Base-by-base conservation (phyloP, 2,329 filamentous ascomycete genomes). In the Epichloe brachyelytri region DNA sequence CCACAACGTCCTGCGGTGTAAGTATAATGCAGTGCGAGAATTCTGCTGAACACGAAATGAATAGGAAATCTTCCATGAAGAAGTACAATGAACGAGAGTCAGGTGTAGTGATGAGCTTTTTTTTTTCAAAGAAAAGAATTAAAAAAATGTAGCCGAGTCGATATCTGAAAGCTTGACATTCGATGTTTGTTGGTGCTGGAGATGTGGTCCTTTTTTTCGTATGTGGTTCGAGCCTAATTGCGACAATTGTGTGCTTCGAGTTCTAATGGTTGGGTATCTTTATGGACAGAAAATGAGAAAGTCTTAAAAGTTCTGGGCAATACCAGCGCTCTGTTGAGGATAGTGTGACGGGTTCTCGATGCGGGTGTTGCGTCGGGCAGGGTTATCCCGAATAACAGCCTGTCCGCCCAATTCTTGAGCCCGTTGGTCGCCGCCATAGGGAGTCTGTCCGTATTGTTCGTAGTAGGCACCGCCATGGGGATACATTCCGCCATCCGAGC, bases 341-440 rank as follows among this genome's bases (percentile, higher is more conserved):
- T 87, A 94, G 55, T 93, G 86, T 43, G 86, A 80, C 2, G 88
- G 85, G 64, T 85, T 95, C 71, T 97, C 90, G 62, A 98, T 97
- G 55, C 90, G 82, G 12, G 93, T 96, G 71, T 96, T 96, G 57
- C 93, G 81, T 59, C 93, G 77, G 30, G 93, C 93, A 56, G 86
- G 85, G 57, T 97, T 93, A 66, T 98, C 93, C 51, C 90, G 82
- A 57, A 98, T 96, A 49, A 98, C 79, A 1, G 93, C 89, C 62
- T 86, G 84, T 52, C 72, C 74, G 38, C 67, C 67, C 52, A 69
- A 62, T 59, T 75, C 76, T 34, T 71, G 67, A 26, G 67, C 66
- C 37, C 63, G 64, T 48, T 66, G 67, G 14, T 78, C 74, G n/a
- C 63, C 40, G 17, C 63, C 66, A 58, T 82, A 82, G 0, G 79